Base-by-base conservation (phyloP, 2,329 filamentous ascomycete species). In the Cyphellophora attinorum region DNA sequence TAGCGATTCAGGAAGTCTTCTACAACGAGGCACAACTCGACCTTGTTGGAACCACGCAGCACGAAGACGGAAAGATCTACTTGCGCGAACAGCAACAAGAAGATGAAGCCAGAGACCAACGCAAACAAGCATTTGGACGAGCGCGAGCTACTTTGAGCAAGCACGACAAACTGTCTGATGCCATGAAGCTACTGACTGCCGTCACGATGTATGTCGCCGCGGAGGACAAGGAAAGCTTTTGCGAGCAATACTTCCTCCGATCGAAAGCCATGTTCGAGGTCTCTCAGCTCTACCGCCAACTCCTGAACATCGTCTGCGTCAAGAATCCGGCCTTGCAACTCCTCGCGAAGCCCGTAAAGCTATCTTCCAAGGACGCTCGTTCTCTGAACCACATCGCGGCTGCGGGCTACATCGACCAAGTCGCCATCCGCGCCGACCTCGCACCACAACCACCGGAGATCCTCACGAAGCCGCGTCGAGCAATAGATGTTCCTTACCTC, bases 361-460 rank as follows among this genome's bases (percentile, higher is more conserved):
- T 71, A 65, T 72, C 74, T 0, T 63, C 76, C 5, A 81, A 78
- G 46, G 80, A 86, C 52, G 65, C 93, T 17, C 78, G 79, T 30
- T 77, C 85, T 1, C 67, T 98, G 17, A 93, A 93, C 57, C 85
- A 95, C 54, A 93, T 96, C 62, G 78, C 85, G 14, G 85, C 89
- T 0, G 81, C 85, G 0, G 91, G 89, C 1, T 96, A 95, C 62
- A 77, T 96, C 51, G 91, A 98, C 58, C 83, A 95, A 48, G 74
- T 98, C 27, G 91, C 91, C 29, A 86, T 96, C 48, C 83, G 91
- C 40, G 85, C 84, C 3, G 89, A 98, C 57, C 66, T 85, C n/a
- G 71, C 85, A 0, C 84, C 85, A 1, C 71, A 70, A 10, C 82
- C 84, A 1, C 78, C 79, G 1, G 76, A 80, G 41, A 60, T 71